A percentile compares a stretch with the other conserved stretches of the same genome.
Conservation (phyloP, 2,329 filamentous ascomycete genomes). For the Cladosporium velox region DNA sequence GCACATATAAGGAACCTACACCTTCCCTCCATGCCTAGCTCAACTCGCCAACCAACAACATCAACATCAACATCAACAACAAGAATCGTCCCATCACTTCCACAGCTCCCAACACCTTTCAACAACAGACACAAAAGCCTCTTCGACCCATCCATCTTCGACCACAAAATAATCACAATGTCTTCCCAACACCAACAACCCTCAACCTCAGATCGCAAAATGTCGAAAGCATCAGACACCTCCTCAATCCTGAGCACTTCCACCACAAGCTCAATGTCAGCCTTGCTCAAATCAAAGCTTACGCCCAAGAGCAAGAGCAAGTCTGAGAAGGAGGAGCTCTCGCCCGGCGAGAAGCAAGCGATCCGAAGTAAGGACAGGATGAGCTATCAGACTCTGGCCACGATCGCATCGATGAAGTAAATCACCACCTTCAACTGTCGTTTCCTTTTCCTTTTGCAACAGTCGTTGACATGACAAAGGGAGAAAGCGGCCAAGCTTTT, state of each 20-base stretch:
- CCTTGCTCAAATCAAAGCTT: conserved; percentile 21
- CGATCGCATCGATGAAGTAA: conserved; percentile 13
- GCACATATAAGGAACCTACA: conserved; percentile 6
- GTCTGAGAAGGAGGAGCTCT: conserved; percentile 1
- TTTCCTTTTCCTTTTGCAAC: neutral
- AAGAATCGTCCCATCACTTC: neutral
- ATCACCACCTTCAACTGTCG: neutral
- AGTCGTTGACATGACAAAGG: neutral
- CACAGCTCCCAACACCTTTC: neutral
- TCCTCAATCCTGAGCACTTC: conserved; percentile 20
- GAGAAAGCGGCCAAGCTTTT: conserved; percentile 7
- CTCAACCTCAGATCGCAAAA: neutral
- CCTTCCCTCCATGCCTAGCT: neutral
- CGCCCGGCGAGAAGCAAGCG: conserved; percentile 21
- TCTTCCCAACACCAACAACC: conserved; percentile 6
- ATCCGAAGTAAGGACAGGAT: conserved; percentile 15
- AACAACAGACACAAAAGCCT: conserved; percentile 4
- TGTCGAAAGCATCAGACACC: neutral
- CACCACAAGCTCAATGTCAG: conserved; percentile 21
- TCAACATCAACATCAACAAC: neutral
- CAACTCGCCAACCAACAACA: neutral
- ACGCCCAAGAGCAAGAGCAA: conserved; percentile 5
- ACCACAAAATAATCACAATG: conserved; percentile 13
- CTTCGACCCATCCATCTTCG: neutral
- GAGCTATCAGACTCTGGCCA: neutral